Evolutionary conservation across 192 early-diverging fungal species (phyloP).

Genomic region (Coemansia sp.): DNA sequence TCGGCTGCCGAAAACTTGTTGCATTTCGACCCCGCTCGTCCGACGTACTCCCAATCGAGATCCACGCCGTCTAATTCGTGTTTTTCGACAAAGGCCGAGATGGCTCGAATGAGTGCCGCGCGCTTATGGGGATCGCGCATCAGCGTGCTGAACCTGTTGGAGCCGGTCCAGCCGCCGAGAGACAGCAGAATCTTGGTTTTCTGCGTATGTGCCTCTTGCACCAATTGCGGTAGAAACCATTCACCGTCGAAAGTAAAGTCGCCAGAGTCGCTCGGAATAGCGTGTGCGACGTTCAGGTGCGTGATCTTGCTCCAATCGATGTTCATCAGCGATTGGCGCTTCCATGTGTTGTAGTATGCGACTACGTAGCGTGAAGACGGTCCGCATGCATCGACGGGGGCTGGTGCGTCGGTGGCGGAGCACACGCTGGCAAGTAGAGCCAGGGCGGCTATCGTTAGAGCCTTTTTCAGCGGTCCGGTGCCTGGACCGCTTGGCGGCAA

Average conservation of each 20-base stretch:
- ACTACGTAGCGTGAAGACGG: constrained; percentile 53
- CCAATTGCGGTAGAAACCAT: constrained; percentile 58
- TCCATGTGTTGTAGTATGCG: constrained; percentile 51
- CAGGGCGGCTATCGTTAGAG: background rate
- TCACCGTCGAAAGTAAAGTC: constrained; percentile 56
- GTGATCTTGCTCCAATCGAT: constrained; percentile 46
- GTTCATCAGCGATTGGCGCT: constrained; percentile 52
- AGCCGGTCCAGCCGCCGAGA: constrained; percentile 79
- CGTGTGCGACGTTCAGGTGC: constrained; percentile 56
- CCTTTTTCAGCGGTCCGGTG: no score
- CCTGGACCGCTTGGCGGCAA: no score
- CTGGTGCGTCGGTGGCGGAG: background rate
- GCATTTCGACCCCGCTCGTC: constrained; percentile 59
- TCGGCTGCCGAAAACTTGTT: constrained; percentile 53
- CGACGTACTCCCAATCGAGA: constrained; percentile 70
- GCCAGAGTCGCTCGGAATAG: constrained; percentile 49
- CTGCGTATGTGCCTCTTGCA: constrained; percentile 47
- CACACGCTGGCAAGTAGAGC: background rate
- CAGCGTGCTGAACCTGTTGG: constrained; percentile 63
- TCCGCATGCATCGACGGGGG: constrained; percentile 14
- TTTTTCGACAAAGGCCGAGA: constrained; percentile 57
- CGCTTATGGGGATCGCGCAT: constrained; percentile 55
- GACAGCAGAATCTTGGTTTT: constrained; percentile 62
- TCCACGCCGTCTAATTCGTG: constrained; percentile 67
- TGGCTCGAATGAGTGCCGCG: constrained; percentile 61